Evolutionary conservation across 208 protist species (phyloP).

Genomic region (Acanthamoeba healyi): DNA sequence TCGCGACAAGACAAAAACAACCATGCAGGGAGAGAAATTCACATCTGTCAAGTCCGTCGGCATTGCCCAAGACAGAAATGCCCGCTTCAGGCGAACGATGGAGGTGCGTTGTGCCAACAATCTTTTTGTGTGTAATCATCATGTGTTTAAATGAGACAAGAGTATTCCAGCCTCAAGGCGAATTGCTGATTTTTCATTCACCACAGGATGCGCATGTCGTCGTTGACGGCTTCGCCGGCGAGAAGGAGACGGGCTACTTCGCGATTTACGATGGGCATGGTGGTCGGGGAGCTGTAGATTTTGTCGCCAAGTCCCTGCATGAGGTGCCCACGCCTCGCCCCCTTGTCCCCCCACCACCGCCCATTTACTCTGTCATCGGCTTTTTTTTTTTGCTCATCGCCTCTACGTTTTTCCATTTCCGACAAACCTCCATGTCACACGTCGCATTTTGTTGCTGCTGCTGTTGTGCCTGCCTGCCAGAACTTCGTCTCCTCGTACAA

Average conservation of each 20-base stretch:
- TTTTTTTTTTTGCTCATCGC: too few species aligned
- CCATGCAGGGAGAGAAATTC: slow-evolving; percentile 54
- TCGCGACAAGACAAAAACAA: not conserved
- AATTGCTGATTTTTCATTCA: too few species aligned
- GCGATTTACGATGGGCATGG: slow-evolving; percentile 87
- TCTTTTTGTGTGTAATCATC: slow-evolving; percentile 39
- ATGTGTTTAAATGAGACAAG: too few species aligned
- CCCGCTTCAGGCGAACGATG: slow-evolving; percentile 84
- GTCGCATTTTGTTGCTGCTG: too few species aligned
- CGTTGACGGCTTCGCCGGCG: slow-evolving; percentile 80
- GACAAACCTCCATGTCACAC: too few species aligned
- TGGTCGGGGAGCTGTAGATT: slow-evolving; percentile 66
- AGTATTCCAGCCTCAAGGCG: too few species aligned
- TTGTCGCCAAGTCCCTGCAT: slow-evolving; percentile 46
- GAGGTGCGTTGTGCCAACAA: slow-evolving; percentile 72
- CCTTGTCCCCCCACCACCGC: too few species aligned
- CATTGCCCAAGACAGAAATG: slow-evolving; percentile 80
- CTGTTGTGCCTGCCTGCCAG: too few species aligned
- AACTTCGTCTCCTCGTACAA: slow-evolving; percentile 28
- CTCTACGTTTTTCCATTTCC: too few species aligned
- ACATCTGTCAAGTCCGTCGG: slow-evolving; percentile 81
- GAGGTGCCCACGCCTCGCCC: not conserved
- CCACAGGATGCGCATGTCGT: slow-evolving; percentile 86
- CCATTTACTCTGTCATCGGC: too few species aligned
- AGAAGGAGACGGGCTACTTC: slow-evolving; percentile 79